These are phyloP conservation scores for Globisporangium heterothallicum DNA, from an alignment of 352 stramenopile genomes.

Conservation along the genomic window DNA sequence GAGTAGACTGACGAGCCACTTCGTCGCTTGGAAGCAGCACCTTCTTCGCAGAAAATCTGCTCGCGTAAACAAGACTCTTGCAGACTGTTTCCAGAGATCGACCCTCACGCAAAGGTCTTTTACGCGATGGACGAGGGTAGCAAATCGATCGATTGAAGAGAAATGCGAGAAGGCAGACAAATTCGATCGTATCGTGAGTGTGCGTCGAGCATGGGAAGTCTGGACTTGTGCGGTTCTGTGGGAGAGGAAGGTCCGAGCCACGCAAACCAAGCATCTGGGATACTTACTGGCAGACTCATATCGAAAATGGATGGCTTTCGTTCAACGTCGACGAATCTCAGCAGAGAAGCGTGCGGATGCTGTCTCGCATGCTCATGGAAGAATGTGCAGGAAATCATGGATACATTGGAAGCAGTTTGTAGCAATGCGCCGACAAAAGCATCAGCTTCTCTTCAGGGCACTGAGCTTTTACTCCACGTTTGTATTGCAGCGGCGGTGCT, in stretches of 20 bases:
- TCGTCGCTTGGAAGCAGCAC: neutral
- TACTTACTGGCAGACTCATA: constrained; percentile 1
- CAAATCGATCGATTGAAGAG: constrained; percentile 4
- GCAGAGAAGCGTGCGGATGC: constrained; percentile 7
- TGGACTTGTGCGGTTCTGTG: constrained; percentile 17
- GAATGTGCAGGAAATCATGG: constrained; percentile 12
- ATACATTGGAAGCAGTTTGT: constrained; percentile 19
- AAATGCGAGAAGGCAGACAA: constrained; percentile 16
- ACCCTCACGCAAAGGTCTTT: neutral
- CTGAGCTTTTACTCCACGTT: constrained; percentile 25
- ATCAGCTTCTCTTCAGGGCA: constrained; percentile 20
- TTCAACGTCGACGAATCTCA: neutral
- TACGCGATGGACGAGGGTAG: constrained; percentile 1
- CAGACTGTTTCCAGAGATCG: neutral
- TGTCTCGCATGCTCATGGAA: constrained; percentile 4
- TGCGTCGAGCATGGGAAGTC: constrained; percentile 19
- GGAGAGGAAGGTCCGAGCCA: constrained; percentile 6
- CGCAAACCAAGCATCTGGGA: constrained; percentile 7
- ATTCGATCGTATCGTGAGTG: constrained; percentile 12
- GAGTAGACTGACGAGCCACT: neutral
- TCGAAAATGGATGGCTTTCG: constrained; percentile 12
- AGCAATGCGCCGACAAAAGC: constrained; percentile 14
- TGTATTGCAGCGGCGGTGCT: constrained; percentile 20
- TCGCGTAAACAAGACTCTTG: neutral
- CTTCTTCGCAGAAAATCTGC: neutral